Percentiles rank a stretch among this genome's conserved stretches.
Evolutionary conservation across 306 rosid genomes (phyloP).

Genomic region (Hylodesmum podocarpum): DNA sequence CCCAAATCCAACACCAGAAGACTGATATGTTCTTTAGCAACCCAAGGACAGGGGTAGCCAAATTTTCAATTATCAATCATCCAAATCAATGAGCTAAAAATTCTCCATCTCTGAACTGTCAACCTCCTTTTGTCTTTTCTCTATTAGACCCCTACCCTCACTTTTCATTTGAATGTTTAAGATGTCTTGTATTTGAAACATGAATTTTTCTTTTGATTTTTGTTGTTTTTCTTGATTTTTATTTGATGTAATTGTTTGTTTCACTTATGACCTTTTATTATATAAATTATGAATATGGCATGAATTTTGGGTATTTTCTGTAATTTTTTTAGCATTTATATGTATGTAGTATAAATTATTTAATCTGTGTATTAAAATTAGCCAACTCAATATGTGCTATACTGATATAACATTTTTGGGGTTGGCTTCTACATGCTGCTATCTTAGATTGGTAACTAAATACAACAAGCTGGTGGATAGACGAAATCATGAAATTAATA

Average conservation of each 20-base stretch:
- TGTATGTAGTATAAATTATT: neutral
- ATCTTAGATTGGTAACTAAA: neutral
- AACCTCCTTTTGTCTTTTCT: neutral
- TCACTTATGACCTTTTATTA: neutral
- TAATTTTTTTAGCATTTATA: neutral
- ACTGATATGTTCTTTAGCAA: too few relatives aligned
- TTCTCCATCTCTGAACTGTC: neutral
- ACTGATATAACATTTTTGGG: neutral
- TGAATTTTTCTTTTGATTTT: neutral
- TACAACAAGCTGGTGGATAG: neutral
- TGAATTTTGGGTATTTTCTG: neutral
- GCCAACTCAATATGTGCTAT: neutral
- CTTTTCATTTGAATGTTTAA: neutral
- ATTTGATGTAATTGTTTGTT: neutral
- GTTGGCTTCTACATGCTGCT: neutral
- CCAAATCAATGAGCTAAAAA: too few relatives aligned
- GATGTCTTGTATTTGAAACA: neutral
- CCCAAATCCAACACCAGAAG: too few relatives aligned
- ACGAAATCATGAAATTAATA: conserved; percentile 22
- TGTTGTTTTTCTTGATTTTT: neutral
- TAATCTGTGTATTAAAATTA: neutral
- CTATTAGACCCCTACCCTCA: neutral
- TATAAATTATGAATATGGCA: neutral
- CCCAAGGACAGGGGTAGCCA: too few relatives aligned
- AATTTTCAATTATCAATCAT: too few relatives aligned